Evolutionary conservation across 345 rosid species (phyloP), one percentile per base, ranked within the genome.

Genomic region (Turnera subulata): DNA sequence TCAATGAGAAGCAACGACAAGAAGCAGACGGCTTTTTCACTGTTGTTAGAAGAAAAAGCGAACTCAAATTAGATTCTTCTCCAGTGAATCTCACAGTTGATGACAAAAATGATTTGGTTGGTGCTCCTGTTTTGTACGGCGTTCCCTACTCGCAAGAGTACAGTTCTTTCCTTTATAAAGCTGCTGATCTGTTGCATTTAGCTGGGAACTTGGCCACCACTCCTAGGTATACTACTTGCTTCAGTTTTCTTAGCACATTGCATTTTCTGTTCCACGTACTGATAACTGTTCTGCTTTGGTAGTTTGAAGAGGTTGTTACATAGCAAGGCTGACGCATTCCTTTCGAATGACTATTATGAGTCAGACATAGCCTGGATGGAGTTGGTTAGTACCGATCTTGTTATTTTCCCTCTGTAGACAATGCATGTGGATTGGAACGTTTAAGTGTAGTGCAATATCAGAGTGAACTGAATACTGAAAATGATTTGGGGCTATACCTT

Each of bases 341-440:
- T 86, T 51, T 86, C 98, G 56, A 89, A 92, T 77, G 82, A 88
- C 46, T 92, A 89, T 59, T 83, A 84, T 68, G 93, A 84, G 48
- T 92, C 98, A 0, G 98, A 86, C 73, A 78, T 92, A 55, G 93
- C 96, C 47, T 89, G 96, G 98, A 92, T 92, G 93, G 96, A 92
- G 64, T 71, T 92, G 96, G 98, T 92, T 63, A 74, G 88, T 63
- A 24, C 39, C 5, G 20, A 38, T 35, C 25, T 19, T 6, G 37
- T 44, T 24, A 15, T 9, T 16, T 25, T 19, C 18, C 26, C n/a
- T n/a, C n/a, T n/a, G n/a, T n/a, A n/a, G n/a, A n/a, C n/a, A n/a
- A n/a, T n/a, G n/a, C n/a, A n/a, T n/a, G n/a, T n/a, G n/a, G n/a
- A n/a, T n/a, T n/a, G n/a, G n/a, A n/a, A n/a, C n/a, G n/a, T n/a